Base-by-base conservation (phyloP, 176 grass and related monocot genomes). In the Oryza glumipatula region DNA sequence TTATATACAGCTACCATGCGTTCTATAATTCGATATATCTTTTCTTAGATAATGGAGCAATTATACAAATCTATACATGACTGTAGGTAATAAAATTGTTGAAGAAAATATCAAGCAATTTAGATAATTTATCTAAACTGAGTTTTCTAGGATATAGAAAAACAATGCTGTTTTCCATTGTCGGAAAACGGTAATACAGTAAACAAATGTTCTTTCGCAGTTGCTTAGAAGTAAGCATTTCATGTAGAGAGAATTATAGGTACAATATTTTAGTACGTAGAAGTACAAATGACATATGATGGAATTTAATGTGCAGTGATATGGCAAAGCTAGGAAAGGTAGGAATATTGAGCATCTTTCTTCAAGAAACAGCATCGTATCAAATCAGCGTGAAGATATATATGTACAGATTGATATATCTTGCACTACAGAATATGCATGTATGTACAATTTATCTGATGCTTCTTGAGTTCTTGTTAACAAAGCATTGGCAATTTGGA, bases 361-460 rank as follows among this genome's bases (percentile, higher is more conserved):
- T 77, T 77, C 17, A 61, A 61, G 51, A 35, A 77, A 77, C 74
- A 61, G 32, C 74, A 41, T 77, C 52, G 5, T 22, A 77, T 77
- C 74, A 76, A 60, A 76, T 39, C 9, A 22, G 16, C 23, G 7
- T 35, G 13, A 13, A 63, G n/a, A 80, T 51, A 28, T n/a, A n/a
- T 78, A 28, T 65, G n/a, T 28, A 46, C 16, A 68, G 8, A 16
- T 36, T 70, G 17, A 54, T 52, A 68, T 32, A 70, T 54, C 45
- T 36, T 52, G 66, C 38, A 67, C 41, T 19, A 23, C 58, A 63
- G 6, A 68, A 35, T 80, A 11, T 33, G 19, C 11, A 6, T 58
- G 54, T 58, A 58, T 16, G 49, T 49, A 51, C 26, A 11, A 15
- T 22, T 63, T 22, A 19, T 23, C 12, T n/a, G 45, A 70, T 70